These are phyloP conservation scores for Ophiocordyceps polyrhachis-furcata DNA, from an alignment of 2,329 filamentous ascomycete species.

Conservation along the genomic window DNA sequence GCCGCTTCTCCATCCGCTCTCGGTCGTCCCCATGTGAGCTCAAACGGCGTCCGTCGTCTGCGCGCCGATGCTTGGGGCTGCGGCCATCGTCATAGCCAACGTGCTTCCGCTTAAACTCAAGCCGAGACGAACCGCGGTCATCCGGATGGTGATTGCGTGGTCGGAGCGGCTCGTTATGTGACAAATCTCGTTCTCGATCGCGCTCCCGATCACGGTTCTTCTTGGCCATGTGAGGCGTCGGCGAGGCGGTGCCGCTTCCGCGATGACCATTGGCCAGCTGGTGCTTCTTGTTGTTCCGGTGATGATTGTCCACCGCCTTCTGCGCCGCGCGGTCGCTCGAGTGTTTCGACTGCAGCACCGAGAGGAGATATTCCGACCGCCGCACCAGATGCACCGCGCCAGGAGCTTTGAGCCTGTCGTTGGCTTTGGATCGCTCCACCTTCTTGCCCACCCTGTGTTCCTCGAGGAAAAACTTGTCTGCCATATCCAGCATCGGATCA, in stretches of 20 bases:
- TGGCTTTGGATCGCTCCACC: constrained; percentile 65
- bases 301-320: constrained; percentile 75
- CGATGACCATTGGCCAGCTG: constrained; percentile 39
- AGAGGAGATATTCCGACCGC: constrained; percentile 83
- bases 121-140: constrained; percentile 30
- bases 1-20: constrained; percentile 13
- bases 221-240: constrained; percentile 33
- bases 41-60: constrained; percentile 20
- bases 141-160: constrained; percentile 28
- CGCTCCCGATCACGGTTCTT: constrained; percentile 23
- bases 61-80: constrained; percentile 23
- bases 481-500: constrained; percentile 67
- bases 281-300: constrained; percentile 79
- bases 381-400: constrained; percentile 95
- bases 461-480: constrained; percentile 87
- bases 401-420: constrained; percentile 71
- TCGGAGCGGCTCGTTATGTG: constrained; percentile 28
- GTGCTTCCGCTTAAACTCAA: constrained; percentile 43
- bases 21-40: constrained; percentile 19
- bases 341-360: constrained; percentile 78
- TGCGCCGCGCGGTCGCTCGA: constrained; percentile 58
- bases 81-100: constrained; percentile 26
- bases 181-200: constrained; percentile 27
- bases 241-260: constrained; percentile 50
- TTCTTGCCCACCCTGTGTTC: constrained; percentile 98